Conservation (phyloP, 495 filamentous ascomycete genomes). For the Neurospora sp. region DNA sequence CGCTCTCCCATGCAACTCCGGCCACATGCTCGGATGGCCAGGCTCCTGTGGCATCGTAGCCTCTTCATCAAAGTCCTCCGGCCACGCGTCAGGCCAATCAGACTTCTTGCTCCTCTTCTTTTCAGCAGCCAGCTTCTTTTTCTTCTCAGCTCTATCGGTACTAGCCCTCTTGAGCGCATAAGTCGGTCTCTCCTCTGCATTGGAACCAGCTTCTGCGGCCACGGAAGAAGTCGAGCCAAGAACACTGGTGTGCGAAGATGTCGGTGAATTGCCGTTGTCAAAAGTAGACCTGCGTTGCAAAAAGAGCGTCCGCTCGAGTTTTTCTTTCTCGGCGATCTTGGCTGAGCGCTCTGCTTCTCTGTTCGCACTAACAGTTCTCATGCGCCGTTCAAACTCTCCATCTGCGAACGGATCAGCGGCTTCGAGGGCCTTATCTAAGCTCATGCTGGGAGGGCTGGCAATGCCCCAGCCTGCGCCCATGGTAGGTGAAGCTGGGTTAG, state of each 20-base stretch:
- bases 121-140: background rate
- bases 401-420: background rate
- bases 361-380: background rate
- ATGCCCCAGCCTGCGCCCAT: background rate
- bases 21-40: background rate
- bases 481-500: background rate
- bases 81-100: background rate
- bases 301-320: background rate
- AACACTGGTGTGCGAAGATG: background rate
- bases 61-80: background rate
- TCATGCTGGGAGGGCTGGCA: constrained; percentile 9
- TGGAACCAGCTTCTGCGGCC: background rate
- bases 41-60: background rate
- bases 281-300: background rate
- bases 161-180: background rate
- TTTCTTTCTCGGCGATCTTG: background rate
- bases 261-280: background rate
- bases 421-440: background rate
- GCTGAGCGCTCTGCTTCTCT: background rate
- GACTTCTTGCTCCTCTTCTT: background rate
- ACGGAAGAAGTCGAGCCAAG: background rate
- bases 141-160: background rate
- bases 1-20: background rate
- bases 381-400: background rate
- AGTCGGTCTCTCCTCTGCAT: background rate